Percentiles rank a stretch among this genome's conserved stretches.
These are phyloP conservation scores for Takashimella koratensis DNA, from an alignment of 1,284 basidiomycete genomes.

Conservation along the genomic window DNA sequence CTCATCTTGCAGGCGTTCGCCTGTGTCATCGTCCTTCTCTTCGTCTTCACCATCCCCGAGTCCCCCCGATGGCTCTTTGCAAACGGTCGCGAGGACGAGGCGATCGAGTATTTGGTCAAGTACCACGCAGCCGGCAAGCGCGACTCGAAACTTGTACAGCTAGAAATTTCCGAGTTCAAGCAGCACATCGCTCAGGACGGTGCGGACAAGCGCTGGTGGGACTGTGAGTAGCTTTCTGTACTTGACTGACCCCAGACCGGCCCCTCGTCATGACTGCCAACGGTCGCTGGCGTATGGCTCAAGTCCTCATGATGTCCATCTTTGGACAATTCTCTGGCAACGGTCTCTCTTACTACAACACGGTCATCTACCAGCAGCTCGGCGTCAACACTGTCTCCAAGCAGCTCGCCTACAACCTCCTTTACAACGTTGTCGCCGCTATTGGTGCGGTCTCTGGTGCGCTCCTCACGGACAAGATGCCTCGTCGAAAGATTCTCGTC, in stretches of 20 bases:
- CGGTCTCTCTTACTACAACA: constrained; percentile 51
- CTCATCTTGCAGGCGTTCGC: constrained; percentile 25
- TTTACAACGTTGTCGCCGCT: constrained; percentile 55
- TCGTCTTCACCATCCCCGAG: constrained; percentile 28
- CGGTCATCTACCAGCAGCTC: constrained; percentile 32
- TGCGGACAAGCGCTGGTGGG: constrained; percentile 54
- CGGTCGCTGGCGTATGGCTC: constrained; percentile 1
- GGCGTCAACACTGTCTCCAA: constrained; percentile 7
- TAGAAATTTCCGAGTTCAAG: constrained; percentile 58
- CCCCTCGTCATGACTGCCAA: not conserved
- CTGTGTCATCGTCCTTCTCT: constrained; percentile 5
- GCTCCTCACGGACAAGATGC: constrained; percentile 9
- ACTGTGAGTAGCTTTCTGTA: constrained; percentile 1
- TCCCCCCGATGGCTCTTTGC: constrained; percentile 47
- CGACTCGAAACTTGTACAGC: constrained; percentile 21
- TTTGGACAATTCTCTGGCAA: constrained; percentile 50
- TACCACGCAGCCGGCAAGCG: constrained; percentile 32
- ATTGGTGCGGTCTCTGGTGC: constrained; percentile 49
- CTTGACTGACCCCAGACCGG: not conserved
- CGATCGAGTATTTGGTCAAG: constrained; percentile 29
- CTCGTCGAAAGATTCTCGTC: constrained; percentile 10
- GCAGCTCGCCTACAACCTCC: constrained; percentile 56
- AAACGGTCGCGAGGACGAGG: constrained; percentile 35
- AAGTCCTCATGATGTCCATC: constrained; percentile 18
- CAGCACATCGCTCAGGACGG: constrained; percentile 55